Conservation (phyloP, 176 grass and related monocot genomes). For the Poa pratensis region DNA sequence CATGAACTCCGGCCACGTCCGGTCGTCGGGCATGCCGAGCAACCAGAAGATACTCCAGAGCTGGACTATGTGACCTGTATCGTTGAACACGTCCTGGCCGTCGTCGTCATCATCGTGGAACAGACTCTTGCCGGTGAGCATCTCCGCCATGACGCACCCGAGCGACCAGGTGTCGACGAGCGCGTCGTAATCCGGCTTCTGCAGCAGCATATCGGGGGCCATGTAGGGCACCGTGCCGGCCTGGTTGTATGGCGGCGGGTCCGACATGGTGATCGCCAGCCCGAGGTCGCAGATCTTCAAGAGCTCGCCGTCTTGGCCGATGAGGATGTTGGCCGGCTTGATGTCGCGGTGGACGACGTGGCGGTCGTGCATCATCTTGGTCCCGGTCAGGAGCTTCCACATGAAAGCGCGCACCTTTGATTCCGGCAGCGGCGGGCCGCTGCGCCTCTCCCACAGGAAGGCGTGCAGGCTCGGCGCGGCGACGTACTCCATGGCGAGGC, state of each 20-base stretch:
- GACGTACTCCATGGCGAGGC: slow-evolving; percentile 2
- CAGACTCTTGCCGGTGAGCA: slow-evolving; percentile 12
- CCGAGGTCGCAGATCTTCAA: slow-evolving; percentile 16
- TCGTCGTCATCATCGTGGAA: not conserved
- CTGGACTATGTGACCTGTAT: not conserved
- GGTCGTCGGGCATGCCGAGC: not conserved
- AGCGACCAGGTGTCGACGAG: slow-evolving; percentile 15
- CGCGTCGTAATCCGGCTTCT: not conserved
- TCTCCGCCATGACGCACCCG: slow-evolving; percentile 17
- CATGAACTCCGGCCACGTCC: not conserved
- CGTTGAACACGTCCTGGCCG: not conserved
- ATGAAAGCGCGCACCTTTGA: not conserved
- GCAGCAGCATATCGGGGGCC: slow-evolving; percentile 13
- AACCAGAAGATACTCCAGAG: not conserved
- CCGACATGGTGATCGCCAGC: not conserved
- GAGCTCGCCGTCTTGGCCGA: not conserved
- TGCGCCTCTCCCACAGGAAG: not conserved
- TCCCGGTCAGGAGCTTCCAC: not conserved
- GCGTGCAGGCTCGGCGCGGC: not conserved
- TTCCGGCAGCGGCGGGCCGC: not conserved
- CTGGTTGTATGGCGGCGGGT: not conserved
- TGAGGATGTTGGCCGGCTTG: not conserved
- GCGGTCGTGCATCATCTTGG: not conserved
- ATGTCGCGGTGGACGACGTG: slow-evolving; percentile 25
- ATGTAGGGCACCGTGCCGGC: not conserved